Percentiles rank a stretch among this genome's conserved stretches.
These are phyloP conservation scores for Talaromyces funiculosus DNA, from an alignment of 2,329 filamentous ascomycete genomes.

Conservation along the genomic window DNA sequence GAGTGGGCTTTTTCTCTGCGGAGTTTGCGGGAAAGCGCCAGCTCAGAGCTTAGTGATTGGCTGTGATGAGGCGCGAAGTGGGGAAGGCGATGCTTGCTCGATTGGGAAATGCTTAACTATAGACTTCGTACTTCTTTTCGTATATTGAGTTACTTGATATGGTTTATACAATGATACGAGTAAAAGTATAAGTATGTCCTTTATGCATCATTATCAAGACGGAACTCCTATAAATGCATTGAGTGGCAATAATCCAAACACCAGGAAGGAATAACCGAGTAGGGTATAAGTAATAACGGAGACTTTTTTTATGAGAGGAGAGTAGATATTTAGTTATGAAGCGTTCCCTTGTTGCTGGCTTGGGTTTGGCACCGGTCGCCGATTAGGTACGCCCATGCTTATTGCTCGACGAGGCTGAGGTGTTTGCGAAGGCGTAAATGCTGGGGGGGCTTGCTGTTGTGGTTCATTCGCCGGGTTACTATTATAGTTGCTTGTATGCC, in stretches of 20 bases:
- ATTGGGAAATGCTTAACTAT: not conserved
- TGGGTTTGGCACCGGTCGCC: constrained; percentile 31
- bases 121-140: too few relatives aligned
- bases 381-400: constrained; percentile 33
- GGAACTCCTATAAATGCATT: constrained; percentile 8
- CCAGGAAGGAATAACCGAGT: not conserved
- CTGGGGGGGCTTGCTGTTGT: constrained; percentile 25
- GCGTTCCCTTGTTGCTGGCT: constrained; percentile 9
- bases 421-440: constrained; percentile 24
- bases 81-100: not conserved
- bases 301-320: not conserved
- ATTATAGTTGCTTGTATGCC: not conserved
- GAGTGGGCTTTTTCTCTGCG: not conserved
- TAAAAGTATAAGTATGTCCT: not conserved
- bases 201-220: not conserved
- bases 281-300: not conserved
- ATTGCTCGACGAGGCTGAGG: constrained; percentile 24
- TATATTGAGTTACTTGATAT: too few relatives aligned
- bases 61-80: not conserved
- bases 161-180: too few relatives aligned
- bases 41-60: not conserved
- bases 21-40: not conserved
- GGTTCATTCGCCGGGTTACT: constrained; percentile 11
- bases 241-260: not conserved
- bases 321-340: not conserved